Percentiles rank a stretch among this genome's conserved stretches.
phyloP scores from a whole-genome alignment of 345 rosid genomes.

The Eucalyptus pauciflora region DNA sequence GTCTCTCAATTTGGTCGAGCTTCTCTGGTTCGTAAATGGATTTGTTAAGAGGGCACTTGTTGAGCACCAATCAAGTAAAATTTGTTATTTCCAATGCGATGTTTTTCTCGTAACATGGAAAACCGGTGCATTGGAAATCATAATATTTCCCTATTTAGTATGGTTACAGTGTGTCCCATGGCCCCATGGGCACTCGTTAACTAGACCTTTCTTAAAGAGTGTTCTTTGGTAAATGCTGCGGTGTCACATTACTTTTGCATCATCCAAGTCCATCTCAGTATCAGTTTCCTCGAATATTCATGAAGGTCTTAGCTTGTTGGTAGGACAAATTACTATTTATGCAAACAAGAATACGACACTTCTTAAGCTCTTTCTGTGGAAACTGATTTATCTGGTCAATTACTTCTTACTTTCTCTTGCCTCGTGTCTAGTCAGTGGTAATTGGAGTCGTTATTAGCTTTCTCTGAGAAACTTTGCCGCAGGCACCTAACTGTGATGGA shows the following conservation, averaged over 20 bases:
- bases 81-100: not conserved
- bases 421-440: not conserved
- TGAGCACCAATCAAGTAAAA: not conserved
- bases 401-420: not conserved
- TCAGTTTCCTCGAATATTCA: not conserved
- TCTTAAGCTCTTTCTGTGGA: not conserved
- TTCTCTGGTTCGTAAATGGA: not conserved
- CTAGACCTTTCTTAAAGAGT: not conserved
- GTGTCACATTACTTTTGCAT: not conserved
- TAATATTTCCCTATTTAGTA: not conserved
- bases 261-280: not conserved
- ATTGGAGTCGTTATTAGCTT: not conserved
- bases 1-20: not conserved
- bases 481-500: conserved; percentile 58
- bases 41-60: not conserved
- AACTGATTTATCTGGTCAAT: not conserved
- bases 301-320: not conserved
- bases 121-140: not conserved
- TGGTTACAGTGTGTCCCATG: not conserved
- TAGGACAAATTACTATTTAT: not conserved
- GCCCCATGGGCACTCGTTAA: not conserved
- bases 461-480: not conserved
- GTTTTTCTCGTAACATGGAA: not conserved
- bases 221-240: not conserved
- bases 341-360: not conserved